phyloP scores from a whole-genome alignment of 2,329 filamentous ascomycete genomes.

The Purpureocillium takamizusanense region DNA sequence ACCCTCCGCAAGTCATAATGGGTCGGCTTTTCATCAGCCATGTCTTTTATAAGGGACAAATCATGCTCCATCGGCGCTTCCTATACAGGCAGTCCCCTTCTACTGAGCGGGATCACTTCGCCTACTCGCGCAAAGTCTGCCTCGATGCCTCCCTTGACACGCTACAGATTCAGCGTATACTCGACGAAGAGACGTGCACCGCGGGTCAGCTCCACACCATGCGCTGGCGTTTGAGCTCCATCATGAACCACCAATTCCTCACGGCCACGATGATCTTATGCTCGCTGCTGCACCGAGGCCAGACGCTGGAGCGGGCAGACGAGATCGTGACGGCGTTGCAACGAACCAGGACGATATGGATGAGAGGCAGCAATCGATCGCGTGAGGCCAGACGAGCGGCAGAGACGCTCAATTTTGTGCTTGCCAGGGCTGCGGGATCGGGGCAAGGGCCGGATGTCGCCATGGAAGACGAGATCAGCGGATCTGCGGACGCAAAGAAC shows the following conservation, averaged over 20 bases:
- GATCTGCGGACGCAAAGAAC: no score
- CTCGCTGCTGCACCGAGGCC: no score
- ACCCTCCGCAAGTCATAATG: constrained; percentile 14
- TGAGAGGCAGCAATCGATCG: no score
- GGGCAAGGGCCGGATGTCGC: no score
- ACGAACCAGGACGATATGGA: no score
- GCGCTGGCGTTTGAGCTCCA: constrained; percentile 12
- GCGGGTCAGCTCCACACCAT: constrained; percentile 12
- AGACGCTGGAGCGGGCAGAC: no score
- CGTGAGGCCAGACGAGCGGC: no score
- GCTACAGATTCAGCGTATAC: constrained; percentile 12
- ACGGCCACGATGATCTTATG: constrained; percentile 9
- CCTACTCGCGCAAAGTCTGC: constrained; percentile 15
- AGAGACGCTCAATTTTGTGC: no score
- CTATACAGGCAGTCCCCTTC: not conserved
- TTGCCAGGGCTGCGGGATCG: no score
- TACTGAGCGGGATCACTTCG: not conserved
- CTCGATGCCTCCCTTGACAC: constrained; percentile 13
- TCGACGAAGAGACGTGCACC: constrained; percentile 13
- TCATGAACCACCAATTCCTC: constrained; percentile 14
- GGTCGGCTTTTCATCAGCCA: constrained; percentile 30
- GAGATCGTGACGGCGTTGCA: no score
- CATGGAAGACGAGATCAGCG: no score
- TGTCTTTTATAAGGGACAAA: constrained; percentile 30
- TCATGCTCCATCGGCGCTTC: constrained; percentile 30